Evolutionary conservation across 169 alveolate genomes (phyloP).

Genomic region (Miamiensis avidus): DNA sequence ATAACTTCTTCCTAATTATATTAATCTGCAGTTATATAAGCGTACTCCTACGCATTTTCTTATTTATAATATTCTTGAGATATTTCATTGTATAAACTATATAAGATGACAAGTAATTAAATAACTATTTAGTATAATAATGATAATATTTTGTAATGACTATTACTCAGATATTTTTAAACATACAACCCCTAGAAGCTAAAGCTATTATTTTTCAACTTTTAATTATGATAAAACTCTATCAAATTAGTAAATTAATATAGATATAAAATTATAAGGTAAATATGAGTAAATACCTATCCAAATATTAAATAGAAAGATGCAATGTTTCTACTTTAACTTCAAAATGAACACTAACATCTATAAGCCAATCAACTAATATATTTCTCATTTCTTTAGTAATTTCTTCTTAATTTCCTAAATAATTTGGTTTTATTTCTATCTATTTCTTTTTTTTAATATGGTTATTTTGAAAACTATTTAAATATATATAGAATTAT

Average conservation of each 20-base stretch:
- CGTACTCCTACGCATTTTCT: conserved; percentile 73
- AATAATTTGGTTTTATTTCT: conserved; percentile 17
- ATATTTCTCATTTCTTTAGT: conserved; percentile 79
- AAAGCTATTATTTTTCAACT: conserved; percentile 49
- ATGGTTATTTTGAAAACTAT: too few species aligned
- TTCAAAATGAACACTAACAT: conserved; percentile 83
- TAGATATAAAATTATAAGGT: neutral
- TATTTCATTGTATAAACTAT: conserved; percentile 77
- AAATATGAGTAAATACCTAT: conserved; percentile 48
- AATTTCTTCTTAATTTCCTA: conserved; percentile 56
- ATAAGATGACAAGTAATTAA: neutral
- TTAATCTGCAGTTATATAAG: conserved; percentile 80
- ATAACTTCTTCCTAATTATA: conserved; percentile 61
- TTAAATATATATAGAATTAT: too few species aligned
- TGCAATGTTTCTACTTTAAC: conserved; percentile 79
- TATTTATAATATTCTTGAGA: conserved; percentile 86
- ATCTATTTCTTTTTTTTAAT: neutral
- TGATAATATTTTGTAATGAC: neutral
- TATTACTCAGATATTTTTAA: conserved; percentile 83
- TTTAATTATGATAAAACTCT: conserved; percentile 43
- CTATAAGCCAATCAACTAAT: conserved; percentile 86
- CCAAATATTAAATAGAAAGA: conserved; percentile 69
- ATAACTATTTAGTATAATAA: too few species aligned
- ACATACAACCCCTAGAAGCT: conserved; percentile 77
- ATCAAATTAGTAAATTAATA: neutral